Evolutionary conservation across 2,329 filamentous ascomycete genomes (phyloP).

Genomic region (Fonsecaea pedrosoi): DNA sequence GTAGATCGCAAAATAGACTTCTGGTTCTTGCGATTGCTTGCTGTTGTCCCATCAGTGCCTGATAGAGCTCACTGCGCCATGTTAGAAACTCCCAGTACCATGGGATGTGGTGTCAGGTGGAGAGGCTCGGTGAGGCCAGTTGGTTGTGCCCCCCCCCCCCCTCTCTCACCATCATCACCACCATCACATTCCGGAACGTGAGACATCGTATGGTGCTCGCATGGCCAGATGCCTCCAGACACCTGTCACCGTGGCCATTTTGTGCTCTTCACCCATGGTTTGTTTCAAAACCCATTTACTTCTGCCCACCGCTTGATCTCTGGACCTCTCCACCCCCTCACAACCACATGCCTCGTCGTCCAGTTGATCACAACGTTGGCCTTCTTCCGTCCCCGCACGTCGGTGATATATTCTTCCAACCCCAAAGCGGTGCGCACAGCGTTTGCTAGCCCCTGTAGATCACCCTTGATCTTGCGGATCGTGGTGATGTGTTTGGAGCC

Average conservation of each 20-base stretch:
- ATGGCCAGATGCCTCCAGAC: background rate
- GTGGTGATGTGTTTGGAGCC: conserved; percentile 76
- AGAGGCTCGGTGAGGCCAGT: background rate
- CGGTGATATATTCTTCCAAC: conserved; percentile 57
- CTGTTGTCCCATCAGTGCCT: background rate
- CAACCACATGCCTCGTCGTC: conserved; percentile 74
- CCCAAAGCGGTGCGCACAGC: conserved; percentile 68
- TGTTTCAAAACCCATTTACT: conserved; percentile 42
- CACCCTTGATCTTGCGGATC: conserved; percentile 80
- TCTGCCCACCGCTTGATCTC: conserved; percentile 41
- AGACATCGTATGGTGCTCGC: background rate
- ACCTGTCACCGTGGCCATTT: background rate
- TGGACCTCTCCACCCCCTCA: conserved; percentile 65
- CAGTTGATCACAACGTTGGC: conserved; percentile 59
- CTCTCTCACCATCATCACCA: background rate
- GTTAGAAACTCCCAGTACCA: background rate
- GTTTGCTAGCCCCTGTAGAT: conserved; percentile 66
- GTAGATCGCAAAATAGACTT: background rate
- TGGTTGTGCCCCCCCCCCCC: background rate
- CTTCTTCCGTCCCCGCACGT: conserved; percentile 42
- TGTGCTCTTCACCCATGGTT: background rate
- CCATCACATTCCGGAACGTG: background rate
- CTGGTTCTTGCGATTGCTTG: background rate
- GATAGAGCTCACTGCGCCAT: background rate
- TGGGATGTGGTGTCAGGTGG: background rate